Evolutionary conservation across 2,329 filamentous ascomycete genomes (phyloP), one percentile per base, ranked within the genome.

Genomic region (Aureobasidium pullulans): DNA sequence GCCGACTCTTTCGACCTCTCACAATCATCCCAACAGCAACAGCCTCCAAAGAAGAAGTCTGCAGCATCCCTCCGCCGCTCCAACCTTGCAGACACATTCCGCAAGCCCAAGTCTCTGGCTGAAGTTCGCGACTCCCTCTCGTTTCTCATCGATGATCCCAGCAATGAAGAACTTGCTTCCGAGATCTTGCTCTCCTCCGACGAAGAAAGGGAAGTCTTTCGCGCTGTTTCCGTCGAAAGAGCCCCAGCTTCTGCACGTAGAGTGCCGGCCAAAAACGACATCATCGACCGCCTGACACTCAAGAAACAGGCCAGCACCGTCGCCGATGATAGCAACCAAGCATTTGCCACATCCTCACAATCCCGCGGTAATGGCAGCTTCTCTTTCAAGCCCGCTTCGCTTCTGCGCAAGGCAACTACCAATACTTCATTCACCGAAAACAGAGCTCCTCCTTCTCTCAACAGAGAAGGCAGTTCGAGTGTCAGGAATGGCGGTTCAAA

Each of bases 41-140:
- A 29, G 11, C 52, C 52, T 4, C 44, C 46, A 9, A 29, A 28
- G 6, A 58, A 58, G 54, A 58, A 58, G 6, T 28, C 49, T 39
- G 29, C 37, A 13, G 36, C 46, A 29, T 28, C 62, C 5, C 32
- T 54, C 1, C 52, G 62, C 23, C 57, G 60, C 32, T 48, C 43
- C 16, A 59, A 40, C 19, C 48, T 43, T 13, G 39, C 67, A 23
- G 76, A 83, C 16, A 68, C 69, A 5, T 71, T 75, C 74, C 47
- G 75, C 72, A 90, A 86, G 66, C 90, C 91, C 0, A 80, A 86
- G 5, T 88, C 86, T 16, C 77, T 96, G 9, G 84, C 85, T 31
- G 90, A 96, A 68, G 88, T 96, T 63, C 85, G 90, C 60, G 84
- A 93, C 70, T 90, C 89, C 0, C 77, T 96, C 6, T 95, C 89